Evolutionary conservation across 306 rosid species (phyloP).

Genomic region (Pyrus bretschneideri): DNA sequence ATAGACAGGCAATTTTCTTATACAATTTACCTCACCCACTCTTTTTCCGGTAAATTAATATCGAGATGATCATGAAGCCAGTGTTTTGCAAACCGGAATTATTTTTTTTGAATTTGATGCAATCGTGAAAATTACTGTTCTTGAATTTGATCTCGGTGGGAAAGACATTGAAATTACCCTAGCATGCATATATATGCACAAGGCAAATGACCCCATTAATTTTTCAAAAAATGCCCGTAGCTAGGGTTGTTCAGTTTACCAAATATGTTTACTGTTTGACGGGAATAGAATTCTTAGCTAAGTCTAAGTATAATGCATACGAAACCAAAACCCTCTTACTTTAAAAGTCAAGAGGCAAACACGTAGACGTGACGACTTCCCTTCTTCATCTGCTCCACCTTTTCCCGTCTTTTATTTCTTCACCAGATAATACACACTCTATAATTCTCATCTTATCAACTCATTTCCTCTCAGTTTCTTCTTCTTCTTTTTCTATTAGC

Average conservation of each 20-base stretch:
- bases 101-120: background rate
- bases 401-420: constrained; percentile 24
- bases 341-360: constrained; percentile 52
- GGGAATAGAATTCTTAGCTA: background rate
- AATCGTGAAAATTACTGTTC: background rate
- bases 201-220: background rate
- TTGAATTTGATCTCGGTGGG: background rate
- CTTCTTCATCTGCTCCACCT: constrained; percentile 59
- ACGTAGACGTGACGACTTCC: constrained; percentile 41
- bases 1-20: too few relatives aligned
- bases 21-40: background rate
- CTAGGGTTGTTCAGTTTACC: constrained; percentile 1
- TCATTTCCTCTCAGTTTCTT: background rate
- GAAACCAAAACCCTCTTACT: constrained; percentile 29
- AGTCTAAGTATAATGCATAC: constrained; percentile 63
- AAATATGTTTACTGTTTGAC: constrained; percentile 15
- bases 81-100: background rate
- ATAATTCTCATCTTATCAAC: constrained; percentile 1
- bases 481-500: constrained; percentile 11
- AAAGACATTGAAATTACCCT: background rate
- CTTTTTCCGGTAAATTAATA: too few relatives aligned
- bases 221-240: background rate
- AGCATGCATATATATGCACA: background rate
- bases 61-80: background rate
- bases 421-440: background rate